Evolutionary conservation across 2,329 filamentous ascomycete species (phyloP).

Genomic region (Exserohilum turcica): DNA sequence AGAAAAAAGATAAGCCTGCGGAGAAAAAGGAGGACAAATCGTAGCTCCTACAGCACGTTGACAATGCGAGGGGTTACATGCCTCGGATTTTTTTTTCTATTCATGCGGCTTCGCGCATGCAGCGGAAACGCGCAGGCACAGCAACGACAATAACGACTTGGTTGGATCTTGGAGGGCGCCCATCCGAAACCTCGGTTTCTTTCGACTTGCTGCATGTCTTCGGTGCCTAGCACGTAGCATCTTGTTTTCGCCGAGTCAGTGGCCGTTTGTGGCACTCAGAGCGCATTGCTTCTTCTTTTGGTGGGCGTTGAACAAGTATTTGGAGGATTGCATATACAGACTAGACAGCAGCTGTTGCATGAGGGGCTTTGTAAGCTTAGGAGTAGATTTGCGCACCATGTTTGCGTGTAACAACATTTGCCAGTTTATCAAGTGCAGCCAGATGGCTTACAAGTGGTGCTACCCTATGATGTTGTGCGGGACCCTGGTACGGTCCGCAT

Average conservation of each 20-base stretch:
- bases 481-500: slow-evolving; percentile 4
- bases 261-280: slow-evolving; percentile 15
- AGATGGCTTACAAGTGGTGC: background rate
- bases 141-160: slow-evolving; percentile 26
- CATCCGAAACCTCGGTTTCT: slow-evolving; percentile 6
- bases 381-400: slow-evolving; percentile 18
- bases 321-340: slow-evolving; percentile 42
- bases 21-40: slow-evolving; percentile 16
- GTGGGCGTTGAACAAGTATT: slow-evolving; percentile 25
- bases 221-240: background rate
- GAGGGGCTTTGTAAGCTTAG: slow-evolving; percentile 30
- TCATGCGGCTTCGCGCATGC: background rate
- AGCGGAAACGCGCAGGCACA: slow-evolving; percentile 5
- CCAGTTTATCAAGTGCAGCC: slow-evolving; percentile 2
- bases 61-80: slow-evolving; percentile 1
- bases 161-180: slow-evolving; percentile 5
- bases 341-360: slow-evolving; percentile 41
- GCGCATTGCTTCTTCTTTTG: slow-evolving; percentile 14
- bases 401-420: slow-evolving; percentile 22
- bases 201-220: slow-evolving; percentile 7
- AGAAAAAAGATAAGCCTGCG: slow-evolving; percentile 30
- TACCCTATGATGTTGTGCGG: slow-evolving; percentile 5
- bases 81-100: background rate
- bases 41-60: slow-evolving; percentile 3
- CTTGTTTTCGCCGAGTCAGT: slow-evolving; percentile 18